Evolutionary conservation across 2,329 filamentous ascomycete species (phyloP), one percentile per base, ranked within the genome.

Genomic region (Paraconiothyrium brasiliense): DNA sequence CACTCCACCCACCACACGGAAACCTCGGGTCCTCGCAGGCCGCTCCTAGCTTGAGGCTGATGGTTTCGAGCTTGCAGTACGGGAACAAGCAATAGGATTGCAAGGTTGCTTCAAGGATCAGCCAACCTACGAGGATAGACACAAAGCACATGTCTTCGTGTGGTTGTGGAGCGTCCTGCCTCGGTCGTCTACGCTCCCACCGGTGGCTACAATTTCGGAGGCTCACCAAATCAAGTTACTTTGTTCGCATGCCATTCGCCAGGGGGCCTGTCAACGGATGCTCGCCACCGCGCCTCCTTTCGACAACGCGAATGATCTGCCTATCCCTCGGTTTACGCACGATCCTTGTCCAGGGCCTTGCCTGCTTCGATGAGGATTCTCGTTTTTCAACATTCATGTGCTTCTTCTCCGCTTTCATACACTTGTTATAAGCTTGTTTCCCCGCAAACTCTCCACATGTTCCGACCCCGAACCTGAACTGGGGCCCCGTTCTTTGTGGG

Each of bases 131-230:
- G 39, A 60, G 39, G 24, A 32, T 14, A 35, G 44, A 52, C 16
- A 43, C 35, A 44, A 62, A 63, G 64, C 68, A 20, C 39, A 71
- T 68, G 64, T 69, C 62, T 65, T 58, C 46, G 30, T 47, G 30
- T 59, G 52, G 34, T 52, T 52, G 32, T 41, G 30, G 11, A 49
- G n/a, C 27, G 16, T 56, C 43, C 41, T 62, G 57, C 65, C 63
- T 64, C 61, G 67, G 65, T 27, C 56, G 56, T 35, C 59, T 59
- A 52, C 37, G 59, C 60, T 43, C 57, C 62, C 58, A 61, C 67
- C 14, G 60, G 65, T 73, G 72, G 69, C 70, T 67, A 73, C 69
- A 69, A 72, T 71, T 57, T 76, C 75, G 76, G 76, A 61, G 66
- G 44, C 47, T 59, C 67, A 62, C 74, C 75, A 52, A 27, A 72